These are phyloP conservation scores for Cardamine resedifolia DNA, from an alignment of 345 rosid species.

Conservation along the genomic window DNA sequence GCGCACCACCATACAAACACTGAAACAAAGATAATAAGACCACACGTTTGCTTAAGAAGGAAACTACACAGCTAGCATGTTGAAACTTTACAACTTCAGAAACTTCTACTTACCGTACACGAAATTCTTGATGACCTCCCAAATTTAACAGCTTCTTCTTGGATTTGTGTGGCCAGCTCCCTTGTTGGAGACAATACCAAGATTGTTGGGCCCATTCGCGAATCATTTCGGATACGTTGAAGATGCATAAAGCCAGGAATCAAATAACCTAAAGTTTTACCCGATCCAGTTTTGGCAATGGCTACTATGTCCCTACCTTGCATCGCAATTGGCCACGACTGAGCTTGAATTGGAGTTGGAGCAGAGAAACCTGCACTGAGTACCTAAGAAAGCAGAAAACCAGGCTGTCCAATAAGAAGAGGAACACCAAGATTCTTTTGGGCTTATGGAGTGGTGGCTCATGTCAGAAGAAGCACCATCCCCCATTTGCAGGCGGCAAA, in stretches of 20 bases:
- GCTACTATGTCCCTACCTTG: constrained; percentile 93
- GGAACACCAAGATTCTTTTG: constrained; percentile 51
- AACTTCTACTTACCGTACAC: constrained; percentile 61
- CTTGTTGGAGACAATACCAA: constrained; percentile 94
- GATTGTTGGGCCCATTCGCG: constrained; percentile 87
- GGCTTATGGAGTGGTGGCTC: constrained; percentile 48
- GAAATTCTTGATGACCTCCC: constrained; percentile 86
- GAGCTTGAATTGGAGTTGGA: constrained; percentile 99
- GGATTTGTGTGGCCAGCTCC: constrained; percentile 97
- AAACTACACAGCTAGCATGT: not conserved
- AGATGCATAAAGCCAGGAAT: constrained; percentile 86
- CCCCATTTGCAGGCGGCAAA: constrained; percentile 80
- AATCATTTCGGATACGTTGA: constrained; percentile 60
- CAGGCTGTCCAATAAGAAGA: constrained; percentile 55
- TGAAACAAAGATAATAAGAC: constrained; percentile 32
- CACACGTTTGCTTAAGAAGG: not conserved
- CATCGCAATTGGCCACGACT: constrained; percentile 96
- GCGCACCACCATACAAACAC: constrained; percentile 99
- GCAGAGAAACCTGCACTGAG: constrained; percentile 87
- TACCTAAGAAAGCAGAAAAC: constrained; percentile 80
- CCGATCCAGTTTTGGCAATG: constrained; percentile 96
- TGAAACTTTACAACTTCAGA: not conserved
- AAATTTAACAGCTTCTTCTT: constrained; percentile 89
- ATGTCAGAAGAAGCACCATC: constrained; percentile 95
- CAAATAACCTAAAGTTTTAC: constrained; percentile 94